Conservation (phyloP, 2,329 filamentous ascomycete genomes). For the Annulohypoxylon truncatum region DNA sequence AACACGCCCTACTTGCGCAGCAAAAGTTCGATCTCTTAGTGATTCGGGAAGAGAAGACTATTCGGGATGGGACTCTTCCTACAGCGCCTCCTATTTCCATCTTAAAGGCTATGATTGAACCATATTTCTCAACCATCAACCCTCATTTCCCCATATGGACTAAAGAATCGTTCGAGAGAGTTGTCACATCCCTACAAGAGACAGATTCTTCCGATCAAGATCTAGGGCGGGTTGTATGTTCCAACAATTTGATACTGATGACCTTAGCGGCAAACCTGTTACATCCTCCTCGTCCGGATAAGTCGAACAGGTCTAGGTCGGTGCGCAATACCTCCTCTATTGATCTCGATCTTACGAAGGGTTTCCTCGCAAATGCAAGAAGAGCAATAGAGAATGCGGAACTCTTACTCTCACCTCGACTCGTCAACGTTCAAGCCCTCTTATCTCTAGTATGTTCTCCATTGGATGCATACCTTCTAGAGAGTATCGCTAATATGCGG, state of each 20-base stretch:
- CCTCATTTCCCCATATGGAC: slow-evolving; percentile 31
- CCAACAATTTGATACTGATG: slow-evolving; percentile 29
- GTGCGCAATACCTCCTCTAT: slow-evolving; percentile 17
- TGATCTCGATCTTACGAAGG: slow-evolving; percentile 25
- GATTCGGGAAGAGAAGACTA: slow-evolving; percentile 7
- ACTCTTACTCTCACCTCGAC: slow-evolving; percentile 13
- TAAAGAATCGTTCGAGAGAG: slow-evolving; percentile 8
- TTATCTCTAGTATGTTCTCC: slow-evolving; percentile 20
- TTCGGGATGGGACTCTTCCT: slow-evolving; percentile 9
- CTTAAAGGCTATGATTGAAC: slow-evolving; percentile 25
- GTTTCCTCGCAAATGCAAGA: slow-evolving; percentile 26
- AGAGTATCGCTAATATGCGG: background rate
- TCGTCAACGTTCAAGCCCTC: slow-evolving; percentile 29
- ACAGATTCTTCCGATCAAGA: slow-evolving; percentile 7
- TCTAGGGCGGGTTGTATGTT: slow-evolving; percentile 19
- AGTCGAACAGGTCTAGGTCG: slow-evolving; percentile 1
- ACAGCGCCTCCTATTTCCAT: slow-evolving; percentile 24
- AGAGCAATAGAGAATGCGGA: slow-evolving; percentile 22
- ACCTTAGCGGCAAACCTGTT: slow-evolving; percentile 17
- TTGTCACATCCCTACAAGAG: background rate
- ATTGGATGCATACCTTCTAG: background rate
- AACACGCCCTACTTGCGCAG: slow-evolving; percentile 15
- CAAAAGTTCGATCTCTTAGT: slow-evolving; percentile 14
- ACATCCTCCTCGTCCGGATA: slow-evolving; percentile 2
- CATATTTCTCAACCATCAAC: slow-evolving; percentile 24